Base-by-base conservation (phyloP, 352 stramenopile species). In the Phytophthora pseudosyringae region DNA sequence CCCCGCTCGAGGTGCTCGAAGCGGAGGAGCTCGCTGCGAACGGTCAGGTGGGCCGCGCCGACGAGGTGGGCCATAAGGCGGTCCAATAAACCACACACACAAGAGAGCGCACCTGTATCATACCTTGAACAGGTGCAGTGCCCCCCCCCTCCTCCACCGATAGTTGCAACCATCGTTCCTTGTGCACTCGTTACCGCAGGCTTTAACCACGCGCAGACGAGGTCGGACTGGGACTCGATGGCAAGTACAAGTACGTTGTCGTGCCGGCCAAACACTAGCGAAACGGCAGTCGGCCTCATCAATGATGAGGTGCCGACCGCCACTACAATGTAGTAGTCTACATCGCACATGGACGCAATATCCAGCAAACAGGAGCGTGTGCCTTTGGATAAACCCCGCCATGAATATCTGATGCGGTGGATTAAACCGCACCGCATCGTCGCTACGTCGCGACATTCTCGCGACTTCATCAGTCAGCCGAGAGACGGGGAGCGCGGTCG, bases 1-100 rank as follows among this genome's bases (percentile, higher is more conserved):
- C 46, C 5, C 45, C 60, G 18, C 51, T 59, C 5, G 60, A 74
- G 38, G 55, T 62, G 47, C 63, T 73, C 1, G 56, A 64, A 59
- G 64, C 54, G 15, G 53, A 71, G 32, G 61, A 69, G 29, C 36
- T 66, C 18, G 67, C 49, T 26, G 53, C 62, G 12, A 70, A 59
- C 21, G 35, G 53, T 29, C 59, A 58, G 16, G 18, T 43, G 45
- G 54, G 38, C 33, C 41, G 35, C 31, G 50, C 38, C 12, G 49
- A 64, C 29, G 54, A 59, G 12, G 54, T 63, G 53, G 51, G 38
- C 18, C 58, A 64, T 53, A 73, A 73, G 28, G 44, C 54, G 47
- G 28, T 61, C 32, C 48, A 71, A 59, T 73, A 64, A 71, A 58
- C 49, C 46, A 40, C 45, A 48, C 38, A 41, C 21, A 21, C 26